Evolutionary conservation across 2,329 filamentous ascomycete genomes (phyloP), one percentile per base, ranked within the genome.

Genomic region (Alternaria sp.): DNA sequence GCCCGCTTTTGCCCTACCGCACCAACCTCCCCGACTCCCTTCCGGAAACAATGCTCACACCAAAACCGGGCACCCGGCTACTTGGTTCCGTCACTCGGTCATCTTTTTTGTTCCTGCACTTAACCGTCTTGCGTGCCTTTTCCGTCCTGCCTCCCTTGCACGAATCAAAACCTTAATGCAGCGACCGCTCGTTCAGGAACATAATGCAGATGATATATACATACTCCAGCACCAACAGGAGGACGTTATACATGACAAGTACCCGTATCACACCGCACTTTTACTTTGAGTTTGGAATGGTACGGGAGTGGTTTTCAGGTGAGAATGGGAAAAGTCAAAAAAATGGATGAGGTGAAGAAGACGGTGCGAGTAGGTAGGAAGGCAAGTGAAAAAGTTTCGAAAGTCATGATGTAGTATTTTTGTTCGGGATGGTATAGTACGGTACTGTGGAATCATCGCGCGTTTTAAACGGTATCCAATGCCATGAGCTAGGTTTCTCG

Each of bases 91-190:
- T 8, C 42, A 21, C 28, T 33, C 33, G 17, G 17, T 17, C 17
- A 17, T 23, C 33, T 46, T 50, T 60, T 53, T 62, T 37, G 17
- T 48, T 50, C 58, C 55, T 63, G 62, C 54, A 62, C 51, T 44
- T 52, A 60, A 53, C 62, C 65, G 58, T 54, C 41, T 48, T 37
- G 51, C 64, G 58, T 54, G 36, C 37, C 52, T 37, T 53, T 17
- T 17, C 17, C 17, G 17, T 17, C 17, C 50, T 41, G 51, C 65
- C 57, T 55, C 39, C 44, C 54, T 39, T 53, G 59, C 57, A 64
- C 61, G 66, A 60, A 29, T 23, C 44, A 44, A 74, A 54, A 72
- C 64, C 67, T 73, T 72, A 69, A 73, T 63, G 72, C 71, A 67
- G 67, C 67, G 53, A 66, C 67, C 33, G 42, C 71, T 69, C 54